Evolutionary conservation across 495 filamentous ascomycete genomes (phyloP).

Genomic region (Aspergillus saccharolyticus): DNA sequence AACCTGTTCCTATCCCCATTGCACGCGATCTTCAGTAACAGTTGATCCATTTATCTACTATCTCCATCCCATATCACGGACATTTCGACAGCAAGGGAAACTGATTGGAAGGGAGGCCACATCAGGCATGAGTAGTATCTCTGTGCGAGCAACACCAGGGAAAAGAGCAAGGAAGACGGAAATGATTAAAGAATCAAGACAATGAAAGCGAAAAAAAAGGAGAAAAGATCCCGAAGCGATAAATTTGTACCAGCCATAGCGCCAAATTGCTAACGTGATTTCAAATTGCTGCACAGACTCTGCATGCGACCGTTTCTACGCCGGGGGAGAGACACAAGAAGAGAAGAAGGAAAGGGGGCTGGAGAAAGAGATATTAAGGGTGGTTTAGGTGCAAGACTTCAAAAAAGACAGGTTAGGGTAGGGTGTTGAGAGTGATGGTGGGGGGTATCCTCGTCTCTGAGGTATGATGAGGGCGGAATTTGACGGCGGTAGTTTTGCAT

Average conservation of each 20-base stretch:
- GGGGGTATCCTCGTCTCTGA: no score
- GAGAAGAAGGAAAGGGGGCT: not conserved
- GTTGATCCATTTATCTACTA: not conserved
- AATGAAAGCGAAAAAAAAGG: not conserved
- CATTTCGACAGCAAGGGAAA: not conserved
- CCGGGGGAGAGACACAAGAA: no score
- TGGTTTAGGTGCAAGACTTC: not conserved
- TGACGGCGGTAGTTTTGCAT: no score
- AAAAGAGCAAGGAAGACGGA: no score
- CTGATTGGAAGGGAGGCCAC: not conserved
- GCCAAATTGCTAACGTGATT: conserved; percentile 9
- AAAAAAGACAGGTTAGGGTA: no score
- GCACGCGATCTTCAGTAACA: not conserved
- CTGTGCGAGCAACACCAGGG: no score
- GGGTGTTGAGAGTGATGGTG: no score
- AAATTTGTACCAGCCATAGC: not conserved
- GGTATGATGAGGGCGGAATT: no score
- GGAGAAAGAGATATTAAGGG: not conserved
- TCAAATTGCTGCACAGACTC: not conserved
- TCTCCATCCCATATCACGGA: conserved; percentile 6
- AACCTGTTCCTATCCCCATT: no score
- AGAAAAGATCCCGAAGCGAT: not conserved
- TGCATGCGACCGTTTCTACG: not conserved
- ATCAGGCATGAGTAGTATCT: no score
- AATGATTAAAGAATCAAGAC: no score